phyloP scores from a whole-genome alignment of 225 moss, liverwort and hornwort genomes.

The Sphagnum tenellum region DNA sequence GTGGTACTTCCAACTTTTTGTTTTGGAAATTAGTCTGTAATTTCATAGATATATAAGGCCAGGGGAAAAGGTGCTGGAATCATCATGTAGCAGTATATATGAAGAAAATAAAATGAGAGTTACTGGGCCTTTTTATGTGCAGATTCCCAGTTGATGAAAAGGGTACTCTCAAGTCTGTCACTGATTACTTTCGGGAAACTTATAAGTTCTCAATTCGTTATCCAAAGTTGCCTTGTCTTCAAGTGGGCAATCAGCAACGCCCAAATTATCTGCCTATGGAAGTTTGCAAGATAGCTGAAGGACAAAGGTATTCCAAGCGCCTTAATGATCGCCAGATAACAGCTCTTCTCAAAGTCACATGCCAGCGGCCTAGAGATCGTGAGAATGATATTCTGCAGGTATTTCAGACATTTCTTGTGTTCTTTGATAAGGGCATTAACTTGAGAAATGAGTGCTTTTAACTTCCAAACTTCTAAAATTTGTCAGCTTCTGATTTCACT shows the following conservation, averaged over 20 bases:
- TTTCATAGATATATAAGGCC: too few species aligned
- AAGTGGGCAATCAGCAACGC: constrained; percentile 5
- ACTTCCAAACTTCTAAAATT: too few species aligned
- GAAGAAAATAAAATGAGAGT: too few species aligned
- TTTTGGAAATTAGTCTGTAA: too few species aligned
- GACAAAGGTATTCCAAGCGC: constrained; percentile 3
- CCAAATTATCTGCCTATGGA: constrained; percentile 6
- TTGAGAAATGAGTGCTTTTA: too few species aligned
- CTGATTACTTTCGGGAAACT: constrained; percentile 4
- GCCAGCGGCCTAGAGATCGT: too few species aligned
- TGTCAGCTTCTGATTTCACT: too few species aligned
- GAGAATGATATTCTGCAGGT: constrained; percentile 36
- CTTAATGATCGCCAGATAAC: constrained; percentile 6
- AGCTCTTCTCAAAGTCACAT: constrained; percentile 8
- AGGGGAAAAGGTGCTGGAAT: too few species aligned
- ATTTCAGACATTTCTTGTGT: too few species aligned
- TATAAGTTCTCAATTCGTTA: background rate
- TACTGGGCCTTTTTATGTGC: background rate
- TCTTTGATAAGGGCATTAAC: too few species aligned
- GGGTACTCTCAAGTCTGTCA: constrained; percentile 5
- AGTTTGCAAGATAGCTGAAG: constrained; percentile 5
- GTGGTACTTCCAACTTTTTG: too few species aligned
- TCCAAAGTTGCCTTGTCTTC: constrained; percentile 2
- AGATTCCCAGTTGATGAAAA: constrained; percentile 17
- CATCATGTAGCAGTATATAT: too few species aligned